Base-by-base conservation (phyloP, 2,329 filamentous ascomycete genomes). In the Stachybotrys echinatus region DNA sequence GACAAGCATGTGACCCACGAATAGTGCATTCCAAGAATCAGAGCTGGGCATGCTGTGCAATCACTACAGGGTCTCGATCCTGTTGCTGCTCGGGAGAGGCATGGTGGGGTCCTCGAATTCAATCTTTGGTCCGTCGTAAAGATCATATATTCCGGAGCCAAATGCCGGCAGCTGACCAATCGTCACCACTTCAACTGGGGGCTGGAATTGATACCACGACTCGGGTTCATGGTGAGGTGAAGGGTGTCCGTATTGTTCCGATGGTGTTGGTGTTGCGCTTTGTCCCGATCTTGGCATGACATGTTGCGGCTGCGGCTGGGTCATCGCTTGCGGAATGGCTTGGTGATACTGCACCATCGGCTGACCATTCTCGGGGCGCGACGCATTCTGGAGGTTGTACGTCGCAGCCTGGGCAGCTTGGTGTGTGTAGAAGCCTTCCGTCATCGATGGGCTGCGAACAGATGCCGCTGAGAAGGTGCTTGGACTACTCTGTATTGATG, bases 391-490 rank as follows among this genome's bases (percentile, higher is more conserved):
- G 37, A 79, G 64, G 20, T 75, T 66, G 54, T 80, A 80, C 1
- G 73, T 68, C 12, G 76, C 67, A 14, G 72, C 62, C 45, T 77
- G 74, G 2, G 74, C 64, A 2, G 73, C 69, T 23, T 78, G 76
- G 53, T 81, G 79, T 6, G 79, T 79, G 62, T 85, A 86, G 58
- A 80, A 77, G 48, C 72, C 67, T 42, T 81, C 75, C 53, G 79
- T 75, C 10, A 75, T 69, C 19, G 76, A 69, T 1, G 81, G 75
- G 55, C 79, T 80, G 43, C 77, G 73, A 50, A 73, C 74, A 0
- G 79, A 79, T 6, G 72, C 70, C 1, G 80, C 74, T 6, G 81
- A 83, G 63, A 81, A 83, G 58, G 73, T 75, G 51, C 71, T 75
- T 1, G 82, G 80, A 58, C 81, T 84, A 62, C 75, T 84, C 55